Evolutionary conservation across 805 yeast genomes (phyloP), one percentile per base, ranked within the genome.

Genomic region (Saccharomycopsis amapae): DNA sequence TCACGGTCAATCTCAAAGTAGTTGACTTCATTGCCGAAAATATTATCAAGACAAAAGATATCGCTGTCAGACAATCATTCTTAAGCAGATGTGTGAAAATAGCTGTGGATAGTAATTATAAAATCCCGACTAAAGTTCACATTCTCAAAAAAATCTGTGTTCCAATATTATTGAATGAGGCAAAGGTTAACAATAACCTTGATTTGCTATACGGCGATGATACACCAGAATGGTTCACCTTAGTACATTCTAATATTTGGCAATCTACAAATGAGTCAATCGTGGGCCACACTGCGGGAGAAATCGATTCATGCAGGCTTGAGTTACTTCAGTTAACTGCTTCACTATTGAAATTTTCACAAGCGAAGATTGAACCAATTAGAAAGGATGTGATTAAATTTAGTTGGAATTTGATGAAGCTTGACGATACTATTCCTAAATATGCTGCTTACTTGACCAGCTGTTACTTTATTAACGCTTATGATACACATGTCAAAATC

Each of bases 391-490:
- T 93, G 36, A 86, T 93, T 61, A 87, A 86, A 61, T 93, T 88
- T 65, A 84, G 88, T 55, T 93, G 99, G 99, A 85, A 85, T 54
- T 85, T 81, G 56, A 81, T 93, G 58, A 86, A 86, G 55, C 66
- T 89, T 26, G 97, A 89, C 52, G 99, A 93, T 59, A 75, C 80
- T 42, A 75, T 88, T 42, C 78, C 95, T 22, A 93, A 93, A 58
- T 95, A 89, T 55, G 85, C 93, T 3, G 97, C 97, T 0, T 89
- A 90, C 59, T 85, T 88, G 26, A 78, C 89, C 0, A 88, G 94
- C 2, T 76, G 95, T 0, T 78, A 79, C 59, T 93, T 90, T 62
- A 88, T 93, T 49, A 75, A 87, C 0, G 83, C 82, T 1, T 93
- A 79, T 58, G 97, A 88, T 38, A 87, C 96, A 0, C 94, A 96